These are phyloP conservation scores for Achaetomium macrosporum DNA, from an alignment of 2,329 filamentous ascomycete genomes.

Conservation along the genomic window DNA sequence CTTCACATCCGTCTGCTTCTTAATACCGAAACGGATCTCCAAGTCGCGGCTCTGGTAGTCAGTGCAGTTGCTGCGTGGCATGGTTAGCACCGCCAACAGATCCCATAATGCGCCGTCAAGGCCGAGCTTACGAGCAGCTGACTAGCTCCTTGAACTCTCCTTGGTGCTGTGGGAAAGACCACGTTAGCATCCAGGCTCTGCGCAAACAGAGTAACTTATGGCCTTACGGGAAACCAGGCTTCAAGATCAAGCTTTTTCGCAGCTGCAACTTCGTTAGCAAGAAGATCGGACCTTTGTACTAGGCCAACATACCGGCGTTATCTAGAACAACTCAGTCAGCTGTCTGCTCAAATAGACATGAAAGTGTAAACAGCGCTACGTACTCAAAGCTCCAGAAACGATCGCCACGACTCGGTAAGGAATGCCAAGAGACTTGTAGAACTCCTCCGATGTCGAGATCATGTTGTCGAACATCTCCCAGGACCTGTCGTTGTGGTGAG, in stretches of 20 bases:
- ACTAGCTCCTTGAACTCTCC: conserved; percentile 98
- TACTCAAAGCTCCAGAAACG: conserved; percentile 82
- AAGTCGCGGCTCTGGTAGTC: conserved; percentile 94
- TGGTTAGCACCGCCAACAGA: not conserved
- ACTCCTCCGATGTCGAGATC: conserved; percentile 86
- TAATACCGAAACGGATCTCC: conserved; percentile 85
- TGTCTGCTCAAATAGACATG: not conserved
- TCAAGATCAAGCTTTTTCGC: conserved; percentile 95
- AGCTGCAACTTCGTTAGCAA: conserved; percentile 21
- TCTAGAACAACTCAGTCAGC: conserved; percentile 32
- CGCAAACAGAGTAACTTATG: not conserved
- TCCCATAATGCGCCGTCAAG: not conserved
- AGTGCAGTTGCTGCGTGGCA: conserved; percentile 64
- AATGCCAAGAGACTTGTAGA: conserved; percentile 83
- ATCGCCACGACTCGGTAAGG: conserved; percentile 92
- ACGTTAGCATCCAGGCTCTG: not conserved
- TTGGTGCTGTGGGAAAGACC: conserved; percentile 48
- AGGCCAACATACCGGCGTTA: conserved; percentile 49
- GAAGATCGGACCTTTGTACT: not conserved
- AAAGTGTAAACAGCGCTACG: not conserved
- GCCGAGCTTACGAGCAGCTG: conserved; percentile 60
- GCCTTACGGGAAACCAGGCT: conserved; percentile 78
- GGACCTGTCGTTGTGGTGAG: conserved; percentile 61
- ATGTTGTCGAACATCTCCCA: conserved; percentile 93
- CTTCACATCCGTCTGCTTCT: conserved; percentile 74